Conservation (phyloP, 371 early-diverging fungal genomes). For the Lichtheimia ornata region DNA sequence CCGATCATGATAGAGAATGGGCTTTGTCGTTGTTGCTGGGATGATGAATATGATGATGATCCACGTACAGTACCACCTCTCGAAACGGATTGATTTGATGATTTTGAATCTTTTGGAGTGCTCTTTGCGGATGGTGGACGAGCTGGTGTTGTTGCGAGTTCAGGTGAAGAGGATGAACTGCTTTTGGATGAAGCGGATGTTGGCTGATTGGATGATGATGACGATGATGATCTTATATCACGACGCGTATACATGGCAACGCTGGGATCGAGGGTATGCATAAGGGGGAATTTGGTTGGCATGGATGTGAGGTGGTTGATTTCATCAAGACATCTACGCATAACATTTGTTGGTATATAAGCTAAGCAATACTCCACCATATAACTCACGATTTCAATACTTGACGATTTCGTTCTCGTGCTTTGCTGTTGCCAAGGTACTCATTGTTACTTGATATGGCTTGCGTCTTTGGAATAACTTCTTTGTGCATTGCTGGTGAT, state of each 20-base stretch:
- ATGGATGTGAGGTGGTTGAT: slow-evolving; percentile 60
- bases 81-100: not conserved
- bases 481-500: slow-evolving; percentile 14
- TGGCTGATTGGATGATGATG: not conserved
- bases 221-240: not conserved
- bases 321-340: slow-evolving; percentile 61
- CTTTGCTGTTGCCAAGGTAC: slow-evolving; percentile 12
- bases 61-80: slow-evolving; percentile 4
- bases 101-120: not conserved
- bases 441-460: not conserved
- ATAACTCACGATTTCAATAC: slow-evolving; percentile 72
- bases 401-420: slow-evolving; percentile 68
- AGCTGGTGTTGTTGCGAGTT: not conserved
- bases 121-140: not conserved
- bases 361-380: not conserved
- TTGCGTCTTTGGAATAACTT: not conserved
- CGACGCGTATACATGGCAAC: not conserved
- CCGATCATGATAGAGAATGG: not conserved
- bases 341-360: slow-evolving; percentile 1
- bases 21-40: slow-evolving; percentile 4
- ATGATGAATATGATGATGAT: slow-evolving; percentile 1
- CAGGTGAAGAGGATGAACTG: not conserved
- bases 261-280: slow-evolving; percentile 10
- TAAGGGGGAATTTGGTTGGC: slow-evolving; percentile 41
- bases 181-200: slow-evolving; percentile 2